These are phyloP conservation scores for Penicillium diatomitis DNA, from an alignment of 495 filamentous ascomycete species.

Conservation along the genomic window DNA sequence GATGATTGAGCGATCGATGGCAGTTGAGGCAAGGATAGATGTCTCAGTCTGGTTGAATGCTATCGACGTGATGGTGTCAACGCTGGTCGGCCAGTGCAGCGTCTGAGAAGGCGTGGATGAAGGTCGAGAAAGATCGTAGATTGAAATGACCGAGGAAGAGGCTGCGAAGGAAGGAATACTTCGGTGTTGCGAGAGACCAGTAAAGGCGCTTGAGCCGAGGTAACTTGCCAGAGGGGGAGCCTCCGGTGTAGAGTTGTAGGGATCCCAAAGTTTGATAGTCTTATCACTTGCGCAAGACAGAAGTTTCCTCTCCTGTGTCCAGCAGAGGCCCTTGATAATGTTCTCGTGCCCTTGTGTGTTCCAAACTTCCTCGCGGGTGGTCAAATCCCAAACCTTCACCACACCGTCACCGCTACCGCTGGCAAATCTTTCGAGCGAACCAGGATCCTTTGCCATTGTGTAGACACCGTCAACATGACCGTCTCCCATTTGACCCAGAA, in stretches of 20 bases:
- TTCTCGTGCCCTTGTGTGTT: conserved; percentile 73
- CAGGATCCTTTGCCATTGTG: conserved; percentile 60
- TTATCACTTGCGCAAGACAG: conserved; percentile 85
- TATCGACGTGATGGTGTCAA: conserved; percentile 85
- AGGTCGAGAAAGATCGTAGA: conserved; percentile 75
- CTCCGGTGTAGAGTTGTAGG: conserved; percentile 60
- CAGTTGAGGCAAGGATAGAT: conserved; percentile 73
- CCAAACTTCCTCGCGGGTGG: conserved; percentile 70
- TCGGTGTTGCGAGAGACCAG: conserved; percentile 75
- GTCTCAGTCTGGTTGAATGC: conserved; percentile 93
- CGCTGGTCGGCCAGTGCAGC: conserved; percentile 74
- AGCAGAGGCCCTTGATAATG: conserved; percentile 85
- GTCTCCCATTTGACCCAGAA: conserved; percentile 74
- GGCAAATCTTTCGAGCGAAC: conserved; percentile 59
- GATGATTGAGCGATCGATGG: conserved; percentile 75
- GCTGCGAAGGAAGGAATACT: conserved; percentile 65
- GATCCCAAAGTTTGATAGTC: conserved; percentile 83
- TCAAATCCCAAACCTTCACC: conserved; percentile 89
- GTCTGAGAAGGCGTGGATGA: conserved; percentile 67
- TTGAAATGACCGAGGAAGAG: conserved; percentile 68
- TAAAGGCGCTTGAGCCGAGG: conserved; percentile 73
- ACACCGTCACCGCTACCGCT: conserved; percentile 80
- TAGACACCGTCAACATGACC: conserved; percentile 95
- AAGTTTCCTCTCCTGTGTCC: conserved; percentile 74
- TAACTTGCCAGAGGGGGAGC: conserved; percentile 67